Percentiles rank a stretch among this genome's conserved stretches.
Conservation (phyloP, 2,329 filamentous ascomycete species). For the Chaetomium sp. region DNA sequence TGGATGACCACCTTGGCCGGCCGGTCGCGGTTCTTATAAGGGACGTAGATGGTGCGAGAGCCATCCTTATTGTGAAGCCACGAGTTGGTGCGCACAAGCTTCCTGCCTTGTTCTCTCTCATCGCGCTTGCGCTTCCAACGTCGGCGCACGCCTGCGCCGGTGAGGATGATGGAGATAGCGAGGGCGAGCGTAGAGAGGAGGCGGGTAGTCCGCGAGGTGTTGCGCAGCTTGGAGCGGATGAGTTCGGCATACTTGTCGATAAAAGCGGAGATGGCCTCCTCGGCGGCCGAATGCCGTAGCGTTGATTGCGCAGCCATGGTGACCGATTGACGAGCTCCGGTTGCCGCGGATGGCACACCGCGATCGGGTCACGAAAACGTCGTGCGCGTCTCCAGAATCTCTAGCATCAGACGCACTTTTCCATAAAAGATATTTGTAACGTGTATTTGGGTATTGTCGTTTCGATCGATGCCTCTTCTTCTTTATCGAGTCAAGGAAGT, state of each 20-base stretch:
- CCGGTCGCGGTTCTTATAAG: slow-evolving; percentile 77
- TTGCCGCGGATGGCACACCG: not conserved
- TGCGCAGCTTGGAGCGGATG: slow-evolving; percentile 57
- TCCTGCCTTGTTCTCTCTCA: slow-evolving; percentile 80
- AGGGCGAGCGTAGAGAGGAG: slow-evolving; percentile 77
- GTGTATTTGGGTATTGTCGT: too few relatives aligned
- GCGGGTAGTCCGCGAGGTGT: slow-evolving; percentile 69
- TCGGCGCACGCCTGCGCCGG: slow-evolving; percentile 75
- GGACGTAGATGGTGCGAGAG: slow-evolving; percentile 90
- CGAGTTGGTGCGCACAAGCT: slow-evolving; percentile 86
- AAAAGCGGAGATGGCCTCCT: slow-evolving; percentile 68
- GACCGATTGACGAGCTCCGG: not conserved
- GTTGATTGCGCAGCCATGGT: slow-evolving; percentile 87
- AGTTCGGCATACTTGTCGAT: slow-evolving; percentile 60
- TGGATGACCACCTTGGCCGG: slow-evolving; percentile 91
- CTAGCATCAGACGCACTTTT: slow-evolving; percentile 25
- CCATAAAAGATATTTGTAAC: slow-evolving; percentile 22
- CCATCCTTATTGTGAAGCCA: slow-evolving; percentile 93
- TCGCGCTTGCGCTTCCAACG: slow-evolving; percentile 73
- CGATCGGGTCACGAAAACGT: slow-evolving; percentile 30
- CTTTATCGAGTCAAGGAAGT: too few relatives aligned
- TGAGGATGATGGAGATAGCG: slow-evolving; percentile 74
- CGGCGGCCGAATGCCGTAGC: slow-evolving; percentile 64
- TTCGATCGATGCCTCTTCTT: too few relatives aligned
- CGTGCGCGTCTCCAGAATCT: slow-evolving; percentile 23